Conservation (phyloP, 2,329 filamentous ascomycete species). For the Colletotrichum graminicola region DNA sequence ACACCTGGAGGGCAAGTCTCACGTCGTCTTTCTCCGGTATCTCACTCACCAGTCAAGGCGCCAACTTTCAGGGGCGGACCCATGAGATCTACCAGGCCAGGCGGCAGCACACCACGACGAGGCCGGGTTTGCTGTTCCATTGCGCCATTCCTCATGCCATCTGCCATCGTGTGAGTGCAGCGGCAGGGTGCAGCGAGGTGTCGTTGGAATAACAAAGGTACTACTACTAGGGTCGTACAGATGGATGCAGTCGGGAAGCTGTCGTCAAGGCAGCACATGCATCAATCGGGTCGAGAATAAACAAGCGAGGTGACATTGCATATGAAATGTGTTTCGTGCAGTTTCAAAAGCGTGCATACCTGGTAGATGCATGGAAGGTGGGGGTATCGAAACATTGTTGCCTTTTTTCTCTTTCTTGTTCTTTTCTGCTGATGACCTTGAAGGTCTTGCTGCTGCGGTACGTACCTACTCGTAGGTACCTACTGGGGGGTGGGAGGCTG, state of each 20-base stretch:
- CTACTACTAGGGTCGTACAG: constrained; percentile 1
- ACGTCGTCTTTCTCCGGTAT: background rate
- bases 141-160: constrained; percentile 23
- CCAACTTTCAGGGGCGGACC: constrained; percentile 70
- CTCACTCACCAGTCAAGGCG: constrained; percentile 64
- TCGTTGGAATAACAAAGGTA: background rate
- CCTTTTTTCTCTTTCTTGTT: background rate
- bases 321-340: constrained; percentile 31
- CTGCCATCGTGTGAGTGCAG: constrained; percentile 43
- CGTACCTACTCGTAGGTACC: background rate
- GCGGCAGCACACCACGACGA: constrained; percentile 55
- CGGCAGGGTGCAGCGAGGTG: constrained; percentile 10
- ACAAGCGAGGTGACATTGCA: constrained; percentile 20
- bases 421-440: background rate
- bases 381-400: constrained; percentile 12
- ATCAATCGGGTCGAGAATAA: constrained; percentile 18
- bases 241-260: constrained; percentile 27
- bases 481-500: background rate
- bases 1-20: background rate
- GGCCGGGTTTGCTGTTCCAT: constrained; percentile 36
- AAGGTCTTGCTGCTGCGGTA: background rate
- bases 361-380: constrained; percentile 33
- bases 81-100: constrained; percentile 60
- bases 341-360: constrained; percentile 18
- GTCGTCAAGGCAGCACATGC: constrained; percentile 26